Evolutionary conservation across 2,329 filamentous ascomycete species (phyloP), one percentile per base, ranked within the genome.

Genomic region (Bipolaris gigantea): DNA sequence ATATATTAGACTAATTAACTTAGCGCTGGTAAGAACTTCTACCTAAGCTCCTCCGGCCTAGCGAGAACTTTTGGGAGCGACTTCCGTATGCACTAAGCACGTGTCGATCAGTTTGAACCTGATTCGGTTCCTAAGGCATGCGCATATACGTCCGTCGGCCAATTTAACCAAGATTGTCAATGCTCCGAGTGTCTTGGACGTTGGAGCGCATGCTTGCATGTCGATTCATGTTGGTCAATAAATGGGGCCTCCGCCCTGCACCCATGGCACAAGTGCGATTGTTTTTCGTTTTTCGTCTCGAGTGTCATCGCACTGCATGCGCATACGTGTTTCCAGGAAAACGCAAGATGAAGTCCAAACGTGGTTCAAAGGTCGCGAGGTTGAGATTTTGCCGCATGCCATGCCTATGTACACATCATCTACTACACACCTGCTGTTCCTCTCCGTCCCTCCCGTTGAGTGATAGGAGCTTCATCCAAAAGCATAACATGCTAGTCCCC

Each of bases 61-160:
- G n/a, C n/a, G n/a, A n/a, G n/a, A n/a, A n/a, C n/a, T n/a, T n/a
- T n/a, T n/a, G n/a, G n/a, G n/a, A n/a, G n/a, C n/a, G n/a, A n/a
- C n/a, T n/a, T n/a, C n/a, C n/a, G n/a, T n/a, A 59, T 49, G 56
- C 56, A 44, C 44, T 62, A 62, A 56, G 61, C 13, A 21, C 40
- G 41, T 16, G 19, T 16, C 32, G 9, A 44, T 23, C 10, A 5
- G 25, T 35, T 58, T 60, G 62, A 58, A 59, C 56, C 42, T 11
- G 32, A 19, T 47, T 43, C 23, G 46, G 23, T 56, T 57, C 57
- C 57, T 62, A 16, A 59, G 59, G 53, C 53, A 52, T 38, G 34
- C 7, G 36, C 48, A 55, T 56, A 33, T 48, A 19, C 23, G 36
- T 34, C 42, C 39, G 55, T 53, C 40, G 18, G 4, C 16, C 16